Conservation (phyloP, 2,329 filamentous ascomycete genomes). For the Emydomyces testavorans region DNA sequence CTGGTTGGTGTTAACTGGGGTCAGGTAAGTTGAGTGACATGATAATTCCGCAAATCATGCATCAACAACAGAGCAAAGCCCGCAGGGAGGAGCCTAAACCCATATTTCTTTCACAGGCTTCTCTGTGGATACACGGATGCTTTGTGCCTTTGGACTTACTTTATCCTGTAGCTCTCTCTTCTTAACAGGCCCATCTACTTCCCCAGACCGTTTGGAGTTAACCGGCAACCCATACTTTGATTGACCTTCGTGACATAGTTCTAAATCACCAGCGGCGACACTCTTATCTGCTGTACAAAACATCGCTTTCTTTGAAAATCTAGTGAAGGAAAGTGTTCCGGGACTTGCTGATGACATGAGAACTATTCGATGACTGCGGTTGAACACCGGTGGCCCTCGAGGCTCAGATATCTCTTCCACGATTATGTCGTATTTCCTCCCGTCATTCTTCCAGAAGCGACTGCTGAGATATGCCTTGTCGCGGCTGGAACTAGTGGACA, state of each 20-base stretch:
- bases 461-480: slow-evolving; percentile 77
- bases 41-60: slow-evolving; percentile 11
- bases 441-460: slow-evolving; percentile 72
- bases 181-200: not conserved
- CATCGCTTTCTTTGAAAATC: not conserved
- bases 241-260: not conserved
- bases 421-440: slow-evolving; percentile 61
- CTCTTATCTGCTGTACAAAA: not conserved
- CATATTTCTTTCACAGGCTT: not conserved
- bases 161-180: not conserved
- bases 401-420: slow-evolving; percentile 2
- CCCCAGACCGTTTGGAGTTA: not conserved
- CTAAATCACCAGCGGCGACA: not conserved
- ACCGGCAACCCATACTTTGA: not conserved
- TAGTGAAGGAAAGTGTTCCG: too few relatives aligned
- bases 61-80: slow-evolving; percentile 12
- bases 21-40: slow-evolving; percentile 6
- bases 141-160: not conserved
- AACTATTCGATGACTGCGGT: not conserved
- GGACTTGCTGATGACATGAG: slow-evolving; percentile 1
- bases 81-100: not conserved
- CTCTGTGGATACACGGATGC: not conserved
- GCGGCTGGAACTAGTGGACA: slow-evolving; percentile 74
- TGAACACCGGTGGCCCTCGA: slow-evolving; percentile 3
- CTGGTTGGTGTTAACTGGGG: too few relatives aligned